Base-by-base conservation (phyloP, 371 early-diverging fungal genomes). In the Phascolomyces articulosus region DNA sequence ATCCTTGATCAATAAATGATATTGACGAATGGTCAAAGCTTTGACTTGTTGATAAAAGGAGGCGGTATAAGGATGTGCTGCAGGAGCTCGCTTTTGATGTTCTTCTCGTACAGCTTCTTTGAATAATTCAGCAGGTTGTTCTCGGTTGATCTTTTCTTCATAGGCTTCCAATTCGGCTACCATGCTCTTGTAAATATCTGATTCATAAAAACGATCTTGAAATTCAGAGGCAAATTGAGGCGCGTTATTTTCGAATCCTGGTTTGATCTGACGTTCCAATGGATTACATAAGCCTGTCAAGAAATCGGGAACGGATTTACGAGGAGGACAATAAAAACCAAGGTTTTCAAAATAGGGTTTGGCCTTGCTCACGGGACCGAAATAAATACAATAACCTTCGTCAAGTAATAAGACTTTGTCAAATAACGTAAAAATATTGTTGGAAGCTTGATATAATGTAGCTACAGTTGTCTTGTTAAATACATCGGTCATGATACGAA, bases 231-330 rank as follows among this genome's bases (percentile, higher is more conserved):
- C 73, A 4, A 77, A 72, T 20, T 62, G 64, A 0, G 87, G 87
- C 3, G 76, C 73, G 15, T 63, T 58, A 9, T 75, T 72, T 41
- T 83, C 82, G 53, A 76, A 78, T 2, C 87, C 88, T 6, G 79
- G 70, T 23, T 74, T 66, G 28, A 85, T 66, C 51, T 73, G 66
- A 64, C 88, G 86, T 68, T 90, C 90, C 38, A 83, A 65, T 47
- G 79, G 69, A 62, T 87, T 74, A 47, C 87, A 90, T 10, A 89
- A 58, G 24, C 92, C 91, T 21, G 92, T 88, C 55, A 94, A 74
- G 63, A 88, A 92, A 64, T 93, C 93, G 1, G 93, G 84, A 0
- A 88, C 87, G 11, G 90, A 92, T 75, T 90, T 90, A 63, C 91
- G 85, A 51, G 82, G 70, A 16, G 93, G 93, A 58, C 87, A 85